Evolutionary conservation across 2,329 filamentous ascomycete genomes (phyloP), one percentile per base, ranked within the genome.

Genomic region (Neofusicoccum sp.): DNA sequence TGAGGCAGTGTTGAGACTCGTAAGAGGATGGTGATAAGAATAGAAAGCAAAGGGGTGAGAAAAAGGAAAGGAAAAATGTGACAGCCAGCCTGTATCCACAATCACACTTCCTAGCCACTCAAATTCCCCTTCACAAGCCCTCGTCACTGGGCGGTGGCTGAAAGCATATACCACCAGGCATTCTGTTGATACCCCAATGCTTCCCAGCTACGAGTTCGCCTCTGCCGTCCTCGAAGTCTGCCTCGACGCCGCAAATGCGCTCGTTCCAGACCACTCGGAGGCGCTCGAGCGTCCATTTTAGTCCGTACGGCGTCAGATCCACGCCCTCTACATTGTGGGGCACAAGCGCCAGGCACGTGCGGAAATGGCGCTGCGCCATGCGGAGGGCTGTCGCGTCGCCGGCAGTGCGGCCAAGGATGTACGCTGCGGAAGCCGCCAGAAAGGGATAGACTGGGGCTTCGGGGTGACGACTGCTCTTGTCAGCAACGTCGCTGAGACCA

Each of bases 201-300:
- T 11, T 34, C 2, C 54, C 54, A 3, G 41, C 54, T 6, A 58
- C 14, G 24, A 58, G 16, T 20, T 36, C 41, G 0, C 30, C 54
- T 3, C 4, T 8, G 14, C 41, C 41, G 16, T 36, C 54, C 40
- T 47, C 54, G 20, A 12, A 45, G 14, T 11, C 57, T 3, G 44
- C 43, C 44, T 40, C 33, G 3, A 47, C 43, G 7, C 33, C 44
- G 24, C 41, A 45, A 34, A 59, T 41, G 12, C 44, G 44, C 57
- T 12, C 33, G 34, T 59, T 59, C 57, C 57, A 59, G n/a, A 48
- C n/a, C 14, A 59, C 44, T 33, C 57, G 57, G 24, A 31, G 20
- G 30, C 57, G 57, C 33, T 59, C 57, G 14, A 59, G 34, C 43
- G n/a, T 14, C 43, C 43, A 59, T 6, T 31, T 24, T 24, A 48